phyloP scores from a whole-genome alignment of 2,329 filamentous ascomycete species.

The Achaetomium macrosporum region DNA sequence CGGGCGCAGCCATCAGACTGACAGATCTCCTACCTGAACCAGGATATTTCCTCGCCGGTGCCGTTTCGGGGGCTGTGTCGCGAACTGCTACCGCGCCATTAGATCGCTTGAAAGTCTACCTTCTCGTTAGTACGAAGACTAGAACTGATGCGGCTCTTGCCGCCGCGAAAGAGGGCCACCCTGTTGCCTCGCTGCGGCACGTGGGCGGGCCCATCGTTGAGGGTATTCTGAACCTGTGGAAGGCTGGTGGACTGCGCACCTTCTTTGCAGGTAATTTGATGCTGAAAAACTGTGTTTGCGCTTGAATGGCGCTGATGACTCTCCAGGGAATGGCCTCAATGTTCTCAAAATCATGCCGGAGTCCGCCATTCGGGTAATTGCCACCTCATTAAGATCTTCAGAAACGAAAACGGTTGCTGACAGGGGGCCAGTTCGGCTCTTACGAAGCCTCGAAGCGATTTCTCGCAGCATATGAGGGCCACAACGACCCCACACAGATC shows the following conservation, averaged over 20 bases:
- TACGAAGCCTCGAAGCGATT: conserved; percentile 92
- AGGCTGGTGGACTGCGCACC: conserved; percentile 76
- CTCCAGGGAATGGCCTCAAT: conserved; percentile 87
- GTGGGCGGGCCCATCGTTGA: conserved; percentile 63
- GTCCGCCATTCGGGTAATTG: conserved; percentile 74
- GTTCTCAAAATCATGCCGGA: conserved; percentile 98
- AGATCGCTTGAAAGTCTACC: conserved; percentile 93
- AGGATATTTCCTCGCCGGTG: conserved; percentile 98
- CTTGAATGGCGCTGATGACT: conserved; percentile 6
- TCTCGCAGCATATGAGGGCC: conserved; percentile 81
- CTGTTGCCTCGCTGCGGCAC: conserved; percentile 58
- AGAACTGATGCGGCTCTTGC: conserved; percentile 52
- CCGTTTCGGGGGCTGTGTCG: conserved; percentile 88
- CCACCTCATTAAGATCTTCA: not conserved
- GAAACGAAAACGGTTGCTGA: conserved; percentile 17
- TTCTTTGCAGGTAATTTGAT: conserved; percentile 76
- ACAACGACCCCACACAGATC: conserved; percentile 73
- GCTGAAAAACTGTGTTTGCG: not conserved
- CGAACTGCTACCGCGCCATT: conserved; percentile 92
- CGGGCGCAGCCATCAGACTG: conserved; percentile 46
- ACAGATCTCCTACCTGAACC: conserved; percentile 70
- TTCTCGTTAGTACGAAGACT: conserved; percentile 80
- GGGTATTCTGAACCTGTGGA: conserved; percentile 75
- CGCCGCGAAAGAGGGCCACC: conserved; percentile 64
- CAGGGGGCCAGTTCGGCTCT: conserved; percentile 65